Evolutionary conservation across 2,329 filamentous ascomycete species (phyloP), one percentile per base, ranked within the genome.

Genomic region (Claviceps citrina): DNA sequence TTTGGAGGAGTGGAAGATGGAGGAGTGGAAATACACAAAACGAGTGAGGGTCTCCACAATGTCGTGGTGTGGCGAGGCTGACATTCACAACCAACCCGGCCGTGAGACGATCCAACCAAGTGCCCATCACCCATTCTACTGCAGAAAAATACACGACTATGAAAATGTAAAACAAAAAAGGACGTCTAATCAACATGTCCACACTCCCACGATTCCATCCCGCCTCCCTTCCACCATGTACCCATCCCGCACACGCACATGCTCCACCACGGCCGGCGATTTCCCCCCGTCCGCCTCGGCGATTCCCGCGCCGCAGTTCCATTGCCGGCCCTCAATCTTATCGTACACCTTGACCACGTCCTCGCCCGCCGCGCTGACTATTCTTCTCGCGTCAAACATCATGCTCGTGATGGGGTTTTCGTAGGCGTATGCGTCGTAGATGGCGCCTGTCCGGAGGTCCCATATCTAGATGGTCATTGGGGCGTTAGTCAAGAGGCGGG

Each of bases 341-440:
- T 98, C 91, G 64, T 96, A 98, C 44, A 98, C 82, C 64, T 98
- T 98, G 51, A 91, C 87, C 19, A 96, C 85, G 53, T 86, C 79
- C 60, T 96, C 91, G 31, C 87, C 84, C 0, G 86, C 86, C 2
- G 91, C 89, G 39, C 82, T 76, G 26, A 91, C 86, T 49, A 98
- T 98, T 38, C 87, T 77, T 39, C 87, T 78, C 12, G 76, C 65
- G 60, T 98, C 91, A 57, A 98, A 98, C 80, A 93, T 93, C 86
- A 96, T 94, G 66, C 81, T 84, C 25, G 86, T 93, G 42, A 98
- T 75, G 0, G 87, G 78, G 53, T 84, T 72, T 54, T 96, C 87
- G 62, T 96, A 98, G 18, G 89, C 91, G 59, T 87, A 98, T 15
- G 89, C 91, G 58, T 98, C 91, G 58, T 82, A 82, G 51, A 98